A percentile compares a stretch with the other conserved stretches of the same genome.
phyloP scores from a whole-genome alignment of 257 asterid genomes.

The Penstemon eatonii region DNA sequence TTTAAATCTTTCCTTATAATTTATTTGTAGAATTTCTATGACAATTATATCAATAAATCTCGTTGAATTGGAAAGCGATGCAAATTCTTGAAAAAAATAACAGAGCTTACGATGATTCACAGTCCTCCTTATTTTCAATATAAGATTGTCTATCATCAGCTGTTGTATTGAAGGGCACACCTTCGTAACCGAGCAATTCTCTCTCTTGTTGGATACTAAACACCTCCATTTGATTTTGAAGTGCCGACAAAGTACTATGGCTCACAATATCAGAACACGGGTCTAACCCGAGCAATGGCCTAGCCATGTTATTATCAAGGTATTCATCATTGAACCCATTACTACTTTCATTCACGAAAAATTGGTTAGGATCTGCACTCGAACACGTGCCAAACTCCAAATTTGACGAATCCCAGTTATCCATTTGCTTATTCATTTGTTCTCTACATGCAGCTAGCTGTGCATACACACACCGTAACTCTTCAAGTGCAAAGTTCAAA shows the following conservation, averaged over 20 bases:
- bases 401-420: not conserved
- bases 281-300: slow-evolving; percentile 23
- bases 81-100: too few relatives aligned
- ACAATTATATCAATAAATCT: not conserved
- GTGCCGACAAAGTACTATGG: slow-evolving; percentile 5
- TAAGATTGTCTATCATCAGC: slow-evolving; percentile 46
- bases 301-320: slow-evolving; percentile 5
- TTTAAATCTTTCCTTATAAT: too few relatives aligned
- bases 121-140: slow-evolving; percentile 34
- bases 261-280: slow-evolving; percentile 11
- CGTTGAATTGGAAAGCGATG: too few relatives aligned
- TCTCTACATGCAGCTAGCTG: slow-evolving; percentile 34
- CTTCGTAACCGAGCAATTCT: slow-evolving; percentile 7
- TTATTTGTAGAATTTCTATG: not conserved
- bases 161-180: slow-evolving; percentile 21
- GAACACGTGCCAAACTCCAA: slow-evolving; percentile 16
- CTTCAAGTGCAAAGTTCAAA: slow-evolving; percentile 27
- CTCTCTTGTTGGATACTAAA: slow-evolving; percentile 24
- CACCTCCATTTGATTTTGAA: slow-evolving; percentile 31
- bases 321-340: slow-evolving; percentile 15
- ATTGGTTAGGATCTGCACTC: not conserved
- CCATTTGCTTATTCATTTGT: slow-evolving; percentile 20
- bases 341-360: slow-evolving; percentile 9
- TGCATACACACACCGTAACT: slow-evolving; percentile 28
- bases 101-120: slow-evolving; percentile 40